A percentile compares a stretch with the other conserved stretches of the same genome.
Evolutionary conservation across 805 yeast genomes (phyloP).

Genomic region (Saccharomycopsis sp.): DNA sequence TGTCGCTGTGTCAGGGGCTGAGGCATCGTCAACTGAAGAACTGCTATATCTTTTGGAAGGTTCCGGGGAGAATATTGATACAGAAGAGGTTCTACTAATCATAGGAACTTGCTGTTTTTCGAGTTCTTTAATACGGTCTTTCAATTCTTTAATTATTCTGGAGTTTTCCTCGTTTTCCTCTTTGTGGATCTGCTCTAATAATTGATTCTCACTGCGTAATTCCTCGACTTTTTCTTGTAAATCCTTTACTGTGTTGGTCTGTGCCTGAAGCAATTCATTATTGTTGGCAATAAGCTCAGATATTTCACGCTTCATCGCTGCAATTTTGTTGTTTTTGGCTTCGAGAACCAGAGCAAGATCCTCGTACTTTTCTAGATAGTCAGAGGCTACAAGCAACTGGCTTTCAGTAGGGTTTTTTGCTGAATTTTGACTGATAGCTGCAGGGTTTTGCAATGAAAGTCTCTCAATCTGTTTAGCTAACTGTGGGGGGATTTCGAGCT

Average conservation of each 20-base stretch:
- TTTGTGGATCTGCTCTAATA: slow-evolving; percentile 11
- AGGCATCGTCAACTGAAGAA: slow-evolving; percentile 6
- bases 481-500: not conserved
- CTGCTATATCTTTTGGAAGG: slow-evolving; percentile 6
- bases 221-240: slow-evolving; percentile 7
- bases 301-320: not conserved
- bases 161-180: slow-evolving; percentile 10
- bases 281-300: not conserved
- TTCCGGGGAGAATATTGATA: slow-evolving; percentile 10
- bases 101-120: slow-evolving; percentile 1
- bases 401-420: not conserved
- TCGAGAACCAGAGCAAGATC: not conserved
- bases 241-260: not conserved
- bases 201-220: slow-evolving; percentile 3
- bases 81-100: not conserved
- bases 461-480: not conserved
- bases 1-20: not conserved
- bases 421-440: not conserved
- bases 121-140: slow-evolving; percentile 1
- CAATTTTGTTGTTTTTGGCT: not conserved
- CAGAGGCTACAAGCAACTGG: not conserved
- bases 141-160: slow-evolving; percentile 4
- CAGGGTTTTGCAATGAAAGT: not conserved
- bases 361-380: not conserved
- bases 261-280: no score